Evolutionary conservation across 1,284 basidiomycete species (phyloP), one percentile per base, ranked within the genome.

Genomic region (Microbotryum violaceum): DNA sequence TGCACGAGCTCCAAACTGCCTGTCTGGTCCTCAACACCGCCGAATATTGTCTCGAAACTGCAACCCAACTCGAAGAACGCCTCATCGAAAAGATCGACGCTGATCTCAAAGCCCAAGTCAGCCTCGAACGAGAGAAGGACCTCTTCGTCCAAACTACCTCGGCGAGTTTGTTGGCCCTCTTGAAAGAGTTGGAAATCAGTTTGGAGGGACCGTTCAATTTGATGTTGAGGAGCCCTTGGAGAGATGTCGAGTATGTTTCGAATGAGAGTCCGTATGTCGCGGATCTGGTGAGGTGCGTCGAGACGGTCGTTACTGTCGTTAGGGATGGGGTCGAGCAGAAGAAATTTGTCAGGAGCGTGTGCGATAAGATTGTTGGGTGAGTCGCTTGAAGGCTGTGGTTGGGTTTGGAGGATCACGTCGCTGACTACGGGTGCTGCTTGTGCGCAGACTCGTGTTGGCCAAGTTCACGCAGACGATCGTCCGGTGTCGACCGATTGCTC

Each of bases 1-100:
- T 82, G 6, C 79, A 80, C 14, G 86, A 91, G 63, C 75, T 96
- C 44, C 85, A 84, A 68, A 89, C 87, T 65, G 84, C 88, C 1
- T 91, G 89, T 71, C 78, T 91, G 21, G 78, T 96, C 25, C 85
- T 99, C 72, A 98, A 98, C 73, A 99, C 96, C 0, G 93, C 93
- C 2, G 94, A 98, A 72, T 99, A 98, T 75, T 98, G 96, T 74
- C 87, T 91, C 70, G 86, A 84, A 5, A 99, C 94, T 2, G 88
- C 91, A 2, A 74, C 84, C 23, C 91, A 94, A 87, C 82, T 99
- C 25, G 94, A 97, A 74, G 89, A 94, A 68, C 90, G 89, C 71
- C 84, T 97, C 50, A 84, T 85, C 62, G 85, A 88, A 62, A 90
- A 89, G 73, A 83, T 97, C 57, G 80, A 84, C 62, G 80, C 83